Evolutionary conservation across 768 basidiomycete genomes (phyloP).

Genomic region (Rhizopogon vinicolor): DNA sequence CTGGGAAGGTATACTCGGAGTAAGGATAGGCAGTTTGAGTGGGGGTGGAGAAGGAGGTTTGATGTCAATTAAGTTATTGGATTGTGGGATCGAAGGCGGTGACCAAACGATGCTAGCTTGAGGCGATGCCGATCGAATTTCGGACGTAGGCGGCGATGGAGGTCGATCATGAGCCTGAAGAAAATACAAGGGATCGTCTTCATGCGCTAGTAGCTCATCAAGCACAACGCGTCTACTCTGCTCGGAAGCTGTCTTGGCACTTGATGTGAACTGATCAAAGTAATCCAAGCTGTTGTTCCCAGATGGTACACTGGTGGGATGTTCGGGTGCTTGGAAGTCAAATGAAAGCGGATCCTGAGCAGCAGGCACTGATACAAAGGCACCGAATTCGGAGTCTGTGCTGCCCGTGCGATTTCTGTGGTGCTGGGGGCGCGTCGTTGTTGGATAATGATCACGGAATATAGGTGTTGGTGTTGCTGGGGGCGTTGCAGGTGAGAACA

Average conservation of each 20-base stretch:
- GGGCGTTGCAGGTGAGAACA: too few species aligned
- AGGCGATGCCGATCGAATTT: conserved; percentile 21
- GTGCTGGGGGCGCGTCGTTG: not conserved
- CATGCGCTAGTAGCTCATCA: conserved; percentile 59
- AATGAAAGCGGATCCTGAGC: conserved; percentile 46
- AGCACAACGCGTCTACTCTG: conserved; percentile 49
- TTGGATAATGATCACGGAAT: not conserved
- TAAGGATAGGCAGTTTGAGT: conserved; percentile 3
- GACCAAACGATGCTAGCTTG: conserved; percentile 5
- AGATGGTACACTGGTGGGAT: not conserved
- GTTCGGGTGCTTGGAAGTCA: not conserved
- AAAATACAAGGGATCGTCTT: conserved; percentile 72
- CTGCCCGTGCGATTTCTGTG: conserved; percentile 10
- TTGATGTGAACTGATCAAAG: conserved; percentile 56
- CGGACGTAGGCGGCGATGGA: conserved; percentile 23
- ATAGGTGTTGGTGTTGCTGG: not conserved
- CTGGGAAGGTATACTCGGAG: conserved; percentile 8
- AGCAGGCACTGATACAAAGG: conserved; percentile 54
- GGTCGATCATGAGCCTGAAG: conserved; percentile 20
- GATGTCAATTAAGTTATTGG: conserved; percentile 4
- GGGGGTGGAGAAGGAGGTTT: not conserved
- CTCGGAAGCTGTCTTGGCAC: conserved; percentile 51
- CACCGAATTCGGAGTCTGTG: conserved; percentile 52
- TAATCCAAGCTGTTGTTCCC: conserved; percentile 37
- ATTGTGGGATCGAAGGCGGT: not conserved